A percentile compares a stretch with the other conserved stretches of the same genome.
Evolutionary conservation across 352 stramenopile species (phyloP).

Genomic region (Phytophthora macrochlamydospora): DNA sequence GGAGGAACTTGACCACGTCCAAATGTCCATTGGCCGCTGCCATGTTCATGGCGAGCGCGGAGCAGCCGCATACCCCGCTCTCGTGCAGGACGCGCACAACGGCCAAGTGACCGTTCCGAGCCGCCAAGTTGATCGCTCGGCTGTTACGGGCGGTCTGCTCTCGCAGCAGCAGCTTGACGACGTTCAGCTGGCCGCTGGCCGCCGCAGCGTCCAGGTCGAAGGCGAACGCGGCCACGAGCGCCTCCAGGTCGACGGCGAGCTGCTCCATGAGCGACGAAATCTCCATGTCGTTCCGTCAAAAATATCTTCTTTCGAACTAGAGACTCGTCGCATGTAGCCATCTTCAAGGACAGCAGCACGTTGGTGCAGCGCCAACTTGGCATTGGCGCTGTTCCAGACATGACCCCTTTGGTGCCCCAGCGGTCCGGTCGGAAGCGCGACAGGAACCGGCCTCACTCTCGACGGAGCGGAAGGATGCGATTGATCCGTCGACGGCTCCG

Average conservation of each 20-base stretch:
- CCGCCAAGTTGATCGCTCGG: slow-evolving; percentile 29
- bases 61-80: slow-evolving; percentile 13
- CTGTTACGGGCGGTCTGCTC: slow-evolving; percentile 15
- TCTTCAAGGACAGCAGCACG: slow-evolving; percentile 15
- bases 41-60: slow-evolving; percentile 39
- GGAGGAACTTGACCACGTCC: slow-evolving; percentile 37
- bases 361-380: slow-evolving; percentile 14
- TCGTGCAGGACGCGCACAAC: slow-evolving; percentile 27
- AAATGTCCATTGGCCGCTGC: slow-evolving; percentile 36
- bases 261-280: slow-evolving; percentile 1
- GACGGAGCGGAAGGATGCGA: too few species aligned
- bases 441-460: too few species aligned
- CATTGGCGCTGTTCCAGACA: neutral
- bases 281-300: slow-evolving; percentile 11
- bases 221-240: slow-evolving; percentile 35
- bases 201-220: slow-evolving; percentile 38
- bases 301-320: slow-evolving; percentile 22
- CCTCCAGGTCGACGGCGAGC: slow-evolving; percentile 30
- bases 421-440: too few species aligned
- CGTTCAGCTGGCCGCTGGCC: slow-evolving; percentile 21
- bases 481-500: too few species aligned
- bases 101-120: slow-evolving; percentile 20
- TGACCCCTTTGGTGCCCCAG: neutral
- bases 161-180: slow-evolving; percentile 30
- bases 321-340: slow-evolving; percentile 27